Conservation (phyloP, 768 basidiomycete species). For the Cyathus striatus region DNA sequence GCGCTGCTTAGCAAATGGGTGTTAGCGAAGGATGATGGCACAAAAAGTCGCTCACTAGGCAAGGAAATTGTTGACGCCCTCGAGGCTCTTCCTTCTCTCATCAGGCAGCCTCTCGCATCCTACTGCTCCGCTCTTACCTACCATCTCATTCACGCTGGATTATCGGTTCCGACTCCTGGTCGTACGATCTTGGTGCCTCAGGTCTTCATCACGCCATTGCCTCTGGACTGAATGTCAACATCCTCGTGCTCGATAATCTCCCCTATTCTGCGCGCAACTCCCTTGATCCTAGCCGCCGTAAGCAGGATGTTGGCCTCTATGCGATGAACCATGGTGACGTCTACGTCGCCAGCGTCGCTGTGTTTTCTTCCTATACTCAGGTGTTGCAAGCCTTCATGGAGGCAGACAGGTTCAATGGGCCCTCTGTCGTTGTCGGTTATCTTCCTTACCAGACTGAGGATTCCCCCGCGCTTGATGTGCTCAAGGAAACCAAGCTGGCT, state of each 20-base stretch:
- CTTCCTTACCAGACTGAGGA: conserved; percentile 83
- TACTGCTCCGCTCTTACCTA: conserved; percentile 59
- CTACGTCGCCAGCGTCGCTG: conserved; percentile 91
- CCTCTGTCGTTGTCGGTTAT: conserved; percentile 90
- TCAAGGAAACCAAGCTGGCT: conserved; percentile 96
- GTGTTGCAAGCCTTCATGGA: conserved; percentile 89
- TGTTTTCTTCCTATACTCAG: conserved; percentile 94
- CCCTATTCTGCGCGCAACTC: conserved; percentile 80
- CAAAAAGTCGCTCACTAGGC: conserved; percentile 55
- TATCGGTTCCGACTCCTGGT: conserved; percentile 97
- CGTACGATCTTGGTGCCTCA: conserved; percentile 92
- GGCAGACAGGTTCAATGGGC: conserved; percentile 86
- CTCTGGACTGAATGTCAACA: conserved; percentile 87
- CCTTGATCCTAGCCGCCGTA: conserved; percentile 69
- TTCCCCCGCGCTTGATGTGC: conserved; percentile 76
- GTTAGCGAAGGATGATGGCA: conserved; percentile 63
- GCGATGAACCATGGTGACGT: conserved; percentile 98
- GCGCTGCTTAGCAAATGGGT: conserved; percentile 77
- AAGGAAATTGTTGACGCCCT: conserved; percentile 50
- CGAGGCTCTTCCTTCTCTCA: conserved; percentile 32
- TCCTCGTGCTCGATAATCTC: conserved; percentile 89
- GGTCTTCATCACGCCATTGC: conserved; percentile 94
- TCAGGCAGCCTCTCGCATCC: conserved; percentile 48
- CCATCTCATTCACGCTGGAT: conserved; percentile 84
- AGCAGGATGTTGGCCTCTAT: conserved; percentile 95